These are phyloP conservation scores for Juncus effusus DNA, from an alignment of 176 grass and related monocot species.

Conservation along the genomic window DNA sequence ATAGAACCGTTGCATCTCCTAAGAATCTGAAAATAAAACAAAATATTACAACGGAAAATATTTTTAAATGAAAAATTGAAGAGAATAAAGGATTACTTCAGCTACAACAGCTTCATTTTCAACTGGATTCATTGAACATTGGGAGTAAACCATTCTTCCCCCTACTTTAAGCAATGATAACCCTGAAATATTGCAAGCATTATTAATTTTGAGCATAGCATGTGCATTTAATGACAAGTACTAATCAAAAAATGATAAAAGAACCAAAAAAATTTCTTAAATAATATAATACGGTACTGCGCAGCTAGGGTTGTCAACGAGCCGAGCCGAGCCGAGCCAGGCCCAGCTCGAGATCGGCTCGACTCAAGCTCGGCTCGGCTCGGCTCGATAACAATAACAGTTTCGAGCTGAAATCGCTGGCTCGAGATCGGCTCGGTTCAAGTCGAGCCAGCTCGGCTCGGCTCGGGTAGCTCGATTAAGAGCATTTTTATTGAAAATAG, in stretches of 20 bases:
- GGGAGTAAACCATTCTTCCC: slow-evolving; percentile 95
- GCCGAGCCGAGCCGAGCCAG: too few species aligned
- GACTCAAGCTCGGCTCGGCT: too few species aligned
- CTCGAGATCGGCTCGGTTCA: too few species aligned
- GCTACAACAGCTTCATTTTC: slow-evolving; percentile 97
- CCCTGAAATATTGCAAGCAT: slow-evolving; percentile 47
- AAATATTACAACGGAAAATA: slow-evolving; percentile 5
- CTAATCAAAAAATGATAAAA: not conserved
- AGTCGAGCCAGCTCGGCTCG: too few species aligned
- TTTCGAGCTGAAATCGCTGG: too few species aligned
- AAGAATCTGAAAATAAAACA: slow-evolving; percentile 54
- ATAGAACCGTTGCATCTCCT: slow-evolving; percentile 70
- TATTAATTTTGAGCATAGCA: not conserved
- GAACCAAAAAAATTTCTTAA: not conserved
- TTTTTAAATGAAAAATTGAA: not conserved
- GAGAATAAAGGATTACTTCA: slow-evolving; percentile 49
- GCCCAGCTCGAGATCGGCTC: too few species aligned
- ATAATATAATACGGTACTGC: slow-evolving; percentile 49
- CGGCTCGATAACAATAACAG: too few species aligned
- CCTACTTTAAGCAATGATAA: slow-evolving; percentile 77
- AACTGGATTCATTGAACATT: slow-evolving; percentile 96
- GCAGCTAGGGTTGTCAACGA: slow-evolving; percentile 21
- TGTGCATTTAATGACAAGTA: not conserved
- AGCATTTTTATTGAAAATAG: too few species aligned
- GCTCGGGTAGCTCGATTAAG: too few species aligned